These are phyloP conservation scores for Yamadazyma dushanensis DNA, from an alignment of 1,139 yeast species.

Conservation along the genomic window DNA sequence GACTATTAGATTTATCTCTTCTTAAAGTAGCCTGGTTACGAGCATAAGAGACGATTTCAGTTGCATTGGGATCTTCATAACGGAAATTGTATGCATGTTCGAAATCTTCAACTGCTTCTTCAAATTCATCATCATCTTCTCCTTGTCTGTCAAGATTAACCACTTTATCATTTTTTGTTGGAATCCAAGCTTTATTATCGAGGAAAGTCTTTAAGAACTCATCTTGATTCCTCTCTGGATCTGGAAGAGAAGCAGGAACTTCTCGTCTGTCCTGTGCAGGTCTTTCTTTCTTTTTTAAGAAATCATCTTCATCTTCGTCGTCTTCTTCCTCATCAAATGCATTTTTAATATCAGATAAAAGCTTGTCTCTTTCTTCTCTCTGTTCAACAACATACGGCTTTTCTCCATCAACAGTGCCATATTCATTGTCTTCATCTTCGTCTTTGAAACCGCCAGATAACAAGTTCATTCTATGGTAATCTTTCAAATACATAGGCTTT, in stretches of 20 bases:
- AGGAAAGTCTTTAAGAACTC: slow-evolving; percentile 74
- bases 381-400: slow-evolving; percentile 73
- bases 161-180: slow-evolving; percentile 55
- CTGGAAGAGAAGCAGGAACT: slow-evolving; percentile 47
- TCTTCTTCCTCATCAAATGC: slow-evolving; percentile 55
- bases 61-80: slow-evolving; percentile 87
- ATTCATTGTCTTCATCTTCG: slow-evolving; percentile 39
- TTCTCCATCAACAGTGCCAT: slow-evolving; percentile 54
- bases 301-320: slow-evolving; percentile 48
- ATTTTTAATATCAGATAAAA: slow-evolving; percentile 72
- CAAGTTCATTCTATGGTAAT: slow-evolving; percentile 83
- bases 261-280: slow-evolving; percentile 9
- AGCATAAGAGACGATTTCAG: slow-evolving; percentile 94
- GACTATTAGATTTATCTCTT: slow-evolving; percentile 68
- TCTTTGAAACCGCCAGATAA: slow-evolving; percentile 59
- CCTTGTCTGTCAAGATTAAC: slow-evolving; percentile 57
- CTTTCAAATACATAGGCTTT: slow-evolving; percentile 86
- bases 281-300: slow-evolving; percentile 54
- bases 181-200: slow-evolving; percentile 86
- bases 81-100: slow-evolving; percentile 94
- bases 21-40: slow-evolving; percentile 92
- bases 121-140: slow-evolving; percentile 80
- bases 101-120: slow-evolving; percentile 85
- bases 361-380: slow-evolving; percentile 68
- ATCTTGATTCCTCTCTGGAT: slow-evolving; percentile 64